Evolutionary conservation across 202 grass and related monocot genomes (phyloP), one percentile per base, ranked within the genome.

Genomic region (Saccharum hybrid): DNA sequence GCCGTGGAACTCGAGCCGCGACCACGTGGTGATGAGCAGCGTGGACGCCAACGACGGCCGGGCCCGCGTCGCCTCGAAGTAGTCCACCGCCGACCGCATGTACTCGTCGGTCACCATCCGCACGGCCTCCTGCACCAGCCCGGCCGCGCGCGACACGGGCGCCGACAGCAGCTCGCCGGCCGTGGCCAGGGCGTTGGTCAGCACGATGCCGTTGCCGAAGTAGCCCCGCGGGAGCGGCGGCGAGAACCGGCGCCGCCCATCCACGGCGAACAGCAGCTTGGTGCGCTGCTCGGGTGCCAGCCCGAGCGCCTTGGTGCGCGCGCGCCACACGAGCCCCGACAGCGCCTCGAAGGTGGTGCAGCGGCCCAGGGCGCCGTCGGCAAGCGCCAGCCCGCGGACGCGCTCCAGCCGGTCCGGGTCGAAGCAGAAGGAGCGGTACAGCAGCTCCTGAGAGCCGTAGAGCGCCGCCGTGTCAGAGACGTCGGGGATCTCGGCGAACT

Each of bases 321-420:
- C 82, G 8, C 79, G 79, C 94, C 94, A 93, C 8, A 97, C 87
- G 23, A 91, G 61, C 6, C 91, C 85, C 0, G 91, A 93, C 2
- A 97, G 89, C 75, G 89, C 87, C 81, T 97, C 91, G 43, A 93
- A 97, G 76, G 87, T 91, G 3, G 94, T 93, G 77, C 84, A 97
- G 61, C 75, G 82, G 4, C 11, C 11, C 28, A 92, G 72, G 0
- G 63, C 56, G 51, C 82, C 90, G 51, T 67, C 87, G 33, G 82
- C 93, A 15, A 93, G 72, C 34, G 90, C 88, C 34, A 88, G 84
- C 1, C 2, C 49, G 19, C 92, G 92, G 67, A 88, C 60, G 66
- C 57, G 82, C 70, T 86, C 88, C 7, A 97, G 82, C 8, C 87
- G 84, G 62, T 91, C 91, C 2, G 89, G 68, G 56, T 93, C 75